A percentile compares a stretch with the other conserved stretches of the same genome.
phyloP scores from a whole-genome alignment of 495 filamentous ascomycete species.

The Mytilinidion resinicola region DNA sequence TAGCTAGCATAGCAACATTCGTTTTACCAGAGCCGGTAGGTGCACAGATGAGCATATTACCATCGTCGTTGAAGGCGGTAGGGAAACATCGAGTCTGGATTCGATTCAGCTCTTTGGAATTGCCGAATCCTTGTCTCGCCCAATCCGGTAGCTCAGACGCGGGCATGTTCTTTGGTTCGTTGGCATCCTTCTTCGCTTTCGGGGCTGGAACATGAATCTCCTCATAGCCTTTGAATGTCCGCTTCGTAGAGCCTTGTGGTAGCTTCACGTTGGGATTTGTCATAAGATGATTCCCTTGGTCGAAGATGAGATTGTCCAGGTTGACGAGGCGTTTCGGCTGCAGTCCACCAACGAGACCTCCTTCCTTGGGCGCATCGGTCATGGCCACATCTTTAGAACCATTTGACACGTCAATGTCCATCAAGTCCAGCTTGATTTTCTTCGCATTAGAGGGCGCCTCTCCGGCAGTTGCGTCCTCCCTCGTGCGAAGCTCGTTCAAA shows the following conservation, averaged over 20 bases:
- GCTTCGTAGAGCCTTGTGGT: conserved; percentile 91
- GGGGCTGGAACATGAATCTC: conserved; percentile 95
- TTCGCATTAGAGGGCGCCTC: conserved; percentile 54
- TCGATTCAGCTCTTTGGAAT: conserved; percentile 76
- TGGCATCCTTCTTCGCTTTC: conserved; percentile 71
- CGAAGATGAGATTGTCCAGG: conserved; percentile 91
- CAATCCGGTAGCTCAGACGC: conserved; percentile 87
- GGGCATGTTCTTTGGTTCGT: conserved; percentile 69
- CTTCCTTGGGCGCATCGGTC: conserved; percentile 51
- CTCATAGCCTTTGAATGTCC: conserved; percentile 95
- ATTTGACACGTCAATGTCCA: conserved; percentile 82
- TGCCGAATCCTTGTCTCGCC: conserved; percentile 80
- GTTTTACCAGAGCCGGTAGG: conserved; percentile 98
- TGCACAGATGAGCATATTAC: conserved; percentile 95
- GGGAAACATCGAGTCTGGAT: conserved; percentile 92
- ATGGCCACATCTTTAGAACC: conserved; percentile 44
- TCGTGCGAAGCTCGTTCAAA: conserved; percentile 72
- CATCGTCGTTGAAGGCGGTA: conserved; percentile 86
- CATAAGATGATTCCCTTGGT: conserved; percentile 98
- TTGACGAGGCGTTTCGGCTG: conserved; percentile 85
- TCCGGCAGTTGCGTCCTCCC: conserved; percentile 44
- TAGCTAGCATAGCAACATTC: conserved; percentile 96
- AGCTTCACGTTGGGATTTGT: conserved; percentile 92
- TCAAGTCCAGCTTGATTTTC: conserved; percentile 75
- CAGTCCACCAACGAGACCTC: conserved; percentile 71